Percentiles rank a stretch among this genome's conserved stretches.
phyloP scores from a whole-genome alignment of 2,329 filamentous ascomycete species.

The Sporothrix mexicana region DNA sequence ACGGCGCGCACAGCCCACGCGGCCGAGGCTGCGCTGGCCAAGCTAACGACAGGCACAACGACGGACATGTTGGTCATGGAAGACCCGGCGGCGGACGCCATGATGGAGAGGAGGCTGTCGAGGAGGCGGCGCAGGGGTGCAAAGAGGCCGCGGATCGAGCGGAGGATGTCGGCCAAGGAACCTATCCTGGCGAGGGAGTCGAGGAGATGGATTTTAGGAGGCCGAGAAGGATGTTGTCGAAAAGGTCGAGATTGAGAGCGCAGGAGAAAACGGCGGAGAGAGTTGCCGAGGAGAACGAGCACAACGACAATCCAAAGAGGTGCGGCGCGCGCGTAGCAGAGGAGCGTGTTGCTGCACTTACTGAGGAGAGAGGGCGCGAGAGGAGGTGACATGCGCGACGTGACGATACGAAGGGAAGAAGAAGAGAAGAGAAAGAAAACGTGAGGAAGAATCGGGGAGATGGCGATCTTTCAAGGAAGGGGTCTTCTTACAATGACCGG shows the following conservation, averaged over 20 bases:
- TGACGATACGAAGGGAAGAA: background rate
- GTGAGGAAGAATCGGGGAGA: background rate
- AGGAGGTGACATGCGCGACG: constrained; percentile 25
- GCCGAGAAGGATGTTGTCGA: background rate
- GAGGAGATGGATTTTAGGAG: background rate
- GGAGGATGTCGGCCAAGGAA: background rate
- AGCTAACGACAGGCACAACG: constrained; percentile 51
- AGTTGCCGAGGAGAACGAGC: constrained; percentile 44
- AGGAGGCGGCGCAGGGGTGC: constrained; percentile 7
- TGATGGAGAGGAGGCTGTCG: background rate
- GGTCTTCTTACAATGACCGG: no score
- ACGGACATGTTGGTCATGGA: constrained; percentile 43
- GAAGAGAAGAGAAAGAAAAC: background rate
- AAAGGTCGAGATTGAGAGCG: background rate
- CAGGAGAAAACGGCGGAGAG: constrained; percentile 38
- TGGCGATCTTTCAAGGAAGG: background rate
- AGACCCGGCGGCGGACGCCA: constrained; percentile 10
- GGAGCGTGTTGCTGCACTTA: constrained; percentile 52
- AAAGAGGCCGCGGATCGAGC: background rate
- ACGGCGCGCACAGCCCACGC: constrained; percentile 53
- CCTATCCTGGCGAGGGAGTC: background rate
- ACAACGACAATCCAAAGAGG: constrained; percentile 53
- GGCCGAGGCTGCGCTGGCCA: constrained; percentile 50
- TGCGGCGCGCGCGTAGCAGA: constrained; percentile 50
- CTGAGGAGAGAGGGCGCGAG: constrained; percentile 41